Evolutionary conservation across 768 basidiomycete genomes (phyloP).

Genomic region (Termitomyces sp.): DNA sequence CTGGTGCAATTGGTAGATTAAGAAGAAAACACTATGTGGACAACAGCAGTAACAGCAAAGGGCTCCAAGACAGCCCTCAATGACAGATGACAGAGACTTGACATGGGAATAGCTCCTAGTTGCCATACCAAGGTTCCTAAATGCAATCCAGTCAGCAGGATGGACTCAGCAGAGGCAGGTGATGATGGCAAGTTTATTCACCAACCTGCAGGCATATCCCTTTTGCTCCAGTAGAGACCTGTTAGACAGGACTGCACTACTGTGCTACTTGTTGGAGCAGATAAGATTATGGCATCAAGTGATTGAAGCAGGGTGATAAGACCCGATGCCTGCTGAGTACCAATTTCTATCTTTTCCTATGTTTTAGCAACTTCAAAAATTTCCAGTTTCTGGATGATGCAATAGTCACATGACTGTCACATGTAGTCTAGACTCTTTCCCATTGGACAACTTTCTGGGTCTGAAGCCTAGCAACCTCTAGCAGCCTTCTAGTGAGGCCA

Average conservation of each 20-base stretch:
- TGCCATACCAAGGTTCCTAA: neutral
- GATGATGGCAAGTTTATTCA: neutral
- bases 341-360: neutral
- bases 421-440: too few species aligned
- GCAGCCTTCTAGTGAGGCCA: too few species aligned
- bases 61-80: neutral
- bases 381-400: too few species aligned
- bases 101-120: neutral
- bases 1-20: neutral
- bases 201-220: neutral
- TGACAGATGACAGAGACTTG: neutral
- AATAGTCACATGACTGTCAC: too few species aligned
- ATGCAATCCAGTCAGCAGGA: neutral
- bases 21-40: neutral
- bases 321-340: too few species aligned
- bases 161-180: neutral
- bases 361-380: neutral
- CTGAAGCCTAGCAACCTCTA: too few species aligned
- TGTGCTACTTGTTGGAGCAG: neutral
- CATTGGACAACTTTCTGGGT: too few species aligned
- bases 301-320: neutral
- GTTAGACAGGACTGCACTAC: neutral
- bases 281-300: neutral
- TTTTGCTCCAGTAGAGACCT: neutral
- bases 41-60: neutral